Evolutionary conservation across 108 stramenopile genomes (phyloP).

Genomic region (Mediolabrus comicus): DNA sequence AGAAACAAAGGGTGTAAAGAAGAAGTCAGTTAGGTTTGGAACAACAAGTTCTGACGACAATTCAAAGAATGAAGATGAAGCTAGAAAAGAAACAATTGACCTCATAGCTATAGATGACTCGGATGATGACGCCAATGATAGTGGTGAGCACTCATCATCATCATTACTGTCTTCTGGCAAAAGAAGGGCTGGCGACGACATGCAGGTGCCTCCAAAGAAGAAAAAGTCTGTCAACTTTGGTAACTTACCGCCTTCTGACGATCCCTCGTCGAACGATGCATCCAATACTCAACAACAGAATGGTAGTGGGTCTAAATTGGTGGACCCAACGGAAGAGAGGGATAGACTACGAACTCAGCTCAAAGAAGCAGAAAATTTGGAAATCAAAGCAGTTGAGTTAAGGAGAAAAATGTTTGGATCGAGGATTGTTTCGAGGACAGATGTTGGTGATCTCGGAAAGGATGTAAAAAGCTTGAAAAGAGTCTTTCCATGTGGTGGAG

Average conservation of each 20-base stretch:
- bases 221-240: constrained; percentile 10
- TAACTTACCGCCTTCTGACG: constrained; percentile 4
- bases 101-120: not conserved
- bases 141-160: not conserved
- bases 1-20: not conserved
- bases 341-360: constrained; percentile 49
- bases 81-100: not conserved
- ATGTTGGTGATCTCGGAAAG: constrained; percentile 82
- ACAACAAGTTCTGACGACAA: not conserved
- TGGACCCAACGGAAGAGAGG: constrained; percentile 45
- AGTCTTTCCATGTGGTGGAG: constrained; percentile 84
- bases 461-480: constrained; percentile 84
- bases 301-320: constrained; percentile 16
- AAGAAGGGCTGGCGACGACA: not conserved
- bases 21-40: not conserved
- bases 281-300: constrained; percentile 14
- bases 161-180: not conserved
- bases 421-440: constrained; percentile 82
- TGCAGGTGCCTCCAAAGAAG: constrained; percentile 9
- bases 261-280: not conserved
- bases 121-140: not conserved
- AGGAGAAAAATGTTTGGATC: constrained; percentile 78
- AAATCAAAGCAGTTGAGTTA: constrained; percentile 59
- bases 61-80: not conserved
- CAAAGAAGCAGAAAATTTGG: constrained; percentile 59